A percentile compares a stretch with the other conserved stretches of the same genome.
phyloP scores from a whole-genome alignment of 2,329 filamentous ascomycete species.

The Plectosphaerella cucumerina region DNA sequence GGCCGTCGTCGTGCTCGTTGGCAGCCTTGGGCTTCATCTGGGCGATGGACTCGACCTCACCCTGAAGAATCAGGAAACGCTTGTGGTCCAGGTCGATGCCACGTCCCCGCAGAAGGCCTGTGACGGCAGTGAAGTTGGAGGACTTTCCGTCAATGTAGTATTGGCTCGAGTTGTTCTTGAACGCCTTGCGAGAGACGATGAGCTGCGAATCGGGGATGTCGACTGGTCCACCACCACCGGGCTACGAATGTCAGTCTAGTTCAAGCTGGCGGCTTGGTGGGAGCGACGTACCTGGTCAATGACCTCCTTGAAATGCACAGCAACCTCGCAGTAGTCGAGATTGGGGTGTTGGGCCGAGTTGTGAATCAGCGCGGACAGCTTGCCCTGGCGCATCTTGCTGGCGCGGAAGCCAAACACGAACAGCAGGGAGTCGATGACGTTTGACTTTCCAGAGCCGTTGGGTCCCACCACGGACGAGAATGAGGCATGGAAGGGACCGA shows the following conservation, averaged over 20 bases:
- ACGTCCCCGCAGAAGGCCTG: constrained; percentile 76
- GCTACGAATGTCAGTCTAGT: constrained; percentile 36
- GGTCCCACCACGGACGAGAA: constrained; percentile 98
- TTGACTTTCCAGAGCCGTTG: constrained; percentile 97
- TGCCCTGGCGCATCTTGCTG: constrained; percentile 98
- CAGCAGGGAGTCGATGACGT: constrained; percentile 94
- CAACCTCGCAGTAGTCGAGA: constrained; percentile 87
- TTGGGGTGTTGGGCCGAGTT: constrained; percentile 87
- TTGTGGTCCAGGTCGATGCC: constrained; percentile 98
- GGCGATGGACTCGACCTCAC: constrained; percentile 96
- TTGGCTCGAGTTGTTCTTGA: constrained; percentile 97
- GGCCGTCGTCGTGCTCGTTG: constrained; percentile 92
- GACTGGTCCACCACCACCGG: constrained; percentile 63
- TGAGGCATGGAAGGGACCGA: constrained; percentile 93
- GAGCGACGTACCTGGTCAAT: constrained; percentile 65
- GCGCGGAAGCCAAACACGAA: constrained; percentile 99
- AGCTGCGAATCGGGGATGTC: constrained; percentile 80
- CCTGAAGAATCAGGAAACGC: constrained; percentile 93
- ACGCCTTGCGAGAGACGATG: constrained; percentile 85
- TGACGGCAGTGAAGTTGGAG: constrained; percentile 90
- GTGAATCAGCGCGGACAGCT: constrained; percentile 95
- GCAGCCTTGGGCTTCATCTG: constrained; percentile 98
- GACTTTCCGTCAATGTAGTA: constrained; percentile 93
- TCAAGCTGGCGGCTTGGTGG: background rate
- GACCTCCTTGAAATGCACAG: constrained; percentile 94